A percentile compares a stretch with the other conserved stretches of the same genome.
Conservation (phyloP, 345 rosid species). For the Fremontodendron californicum region DNA sequence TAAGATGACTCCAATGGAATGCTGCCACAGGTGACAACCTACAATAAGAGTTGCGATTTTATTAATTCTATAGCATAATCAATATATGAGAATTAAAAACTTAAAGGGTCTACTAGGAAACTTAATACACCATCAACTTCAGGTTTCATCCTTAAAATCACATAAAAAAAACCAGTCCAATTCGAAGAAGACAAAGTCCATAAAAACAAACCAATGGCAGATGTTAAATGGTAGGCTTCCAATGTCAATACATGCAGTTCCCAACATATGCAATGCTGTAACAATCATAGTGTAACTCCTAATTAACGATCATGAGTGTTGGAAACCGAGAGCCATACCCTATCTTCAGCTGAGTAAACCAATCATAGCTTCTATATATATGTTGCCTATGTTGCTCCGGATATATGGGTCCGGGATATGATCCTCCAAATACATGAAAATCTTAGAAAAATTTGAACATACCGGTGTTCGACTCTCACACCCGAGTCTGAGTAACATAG, state of each 20-base stretch:
- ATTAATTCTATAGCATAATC: not conserved
- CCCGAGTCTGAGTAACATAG: no score
- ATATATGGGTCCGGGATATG: no score
- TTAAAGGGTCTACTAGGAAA: not conserved
- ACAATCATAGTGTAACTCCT: not conserved
- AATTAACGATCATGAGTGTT: not conserved
- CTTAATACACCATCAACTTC: not conserved
- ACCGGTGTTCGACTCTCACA: no score
- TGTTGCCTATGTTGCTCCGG: no score
- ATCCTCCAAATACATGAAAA: no score
- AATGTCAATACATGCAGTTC: not conserved
- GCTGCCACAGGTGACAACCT: slow-evolving; percentile 97
- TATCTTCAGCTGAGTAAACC: not conserved
- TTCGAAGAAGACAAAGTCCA: not conserved
- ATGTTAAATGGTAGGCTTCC: not conserved
- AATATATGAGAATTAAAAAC: not conserved
- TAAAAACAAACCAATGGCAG: not conserved
- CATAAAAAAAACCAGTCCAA: not conserved
- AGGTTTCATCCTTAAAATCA: not conserved
- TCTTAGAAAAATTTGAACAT: no score
- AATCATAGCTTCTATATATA: not conserved
- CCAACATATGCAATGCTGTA: not conserved
- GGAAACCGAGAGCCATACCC: not conserved
- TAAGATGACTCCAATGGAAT: slow-evolving; percentile 84
- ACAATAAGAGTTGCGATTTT: slow-evolving; percentile 11